These are phyloP conservation scores for Sugiyamaella chiloensis DNA, from an alignment of 805 yeast species.

Conservation along the genomic window DNA sequence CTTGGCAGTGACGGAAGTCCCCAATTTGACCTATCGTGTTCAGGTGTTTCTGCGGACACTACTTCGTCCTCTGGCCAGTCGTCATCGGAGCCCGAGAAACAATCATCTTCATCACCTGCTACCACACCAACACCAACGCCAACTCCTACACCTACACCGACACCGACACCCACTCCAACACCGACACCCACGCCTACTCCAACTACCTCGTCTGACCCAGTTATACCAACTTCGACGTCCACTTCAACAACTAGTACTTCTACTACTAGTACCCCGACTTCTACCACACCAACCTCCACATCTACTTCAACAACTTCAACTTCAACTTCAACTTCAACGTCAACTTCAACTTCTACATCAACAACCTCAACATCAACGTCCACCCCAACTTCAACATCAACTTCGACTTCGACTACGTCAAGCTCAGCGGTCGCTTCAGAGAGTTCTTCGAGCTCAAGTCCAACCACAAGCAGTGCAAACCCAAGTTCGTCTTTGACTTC, in stretches of 20 bases:
- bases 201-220: not conserved
- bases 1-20: conserved; percentile 13
- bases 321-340: conserved; percentile 12
- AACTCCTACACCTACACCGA: not conserved
- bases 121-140: not conserved
- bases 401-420: not conserved
- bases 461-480: not conserved
- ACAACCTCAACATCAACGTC: conserved; percentile 7
- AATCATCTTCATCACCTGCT: not conserved
- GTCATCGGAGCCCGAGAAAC: not conserved
- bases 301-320: conserved; percentile 5
- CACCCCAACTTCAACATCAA: not conserved
- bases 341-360: conserved; percentile 19
- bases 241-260: not conserved
- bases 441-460: not conserved
- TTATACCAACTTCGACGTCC: not conserved
- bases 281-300: not conserved
- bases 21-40: conserved; percentile 21
- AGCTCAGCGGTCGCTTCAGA: not conserved
- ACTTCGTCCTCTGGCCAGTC: conserved; percentile 2
- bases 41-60: not conserved
- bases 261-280: not conserved
- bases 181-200: not conserved
- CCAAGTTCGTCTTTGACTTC: not conserved
- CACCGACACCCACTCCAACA: not conserved